Base-by-base conservation (phyloP, 495 filamentous ascomycete genomes). In the Massariosphaeria phaeospora region DNA sequence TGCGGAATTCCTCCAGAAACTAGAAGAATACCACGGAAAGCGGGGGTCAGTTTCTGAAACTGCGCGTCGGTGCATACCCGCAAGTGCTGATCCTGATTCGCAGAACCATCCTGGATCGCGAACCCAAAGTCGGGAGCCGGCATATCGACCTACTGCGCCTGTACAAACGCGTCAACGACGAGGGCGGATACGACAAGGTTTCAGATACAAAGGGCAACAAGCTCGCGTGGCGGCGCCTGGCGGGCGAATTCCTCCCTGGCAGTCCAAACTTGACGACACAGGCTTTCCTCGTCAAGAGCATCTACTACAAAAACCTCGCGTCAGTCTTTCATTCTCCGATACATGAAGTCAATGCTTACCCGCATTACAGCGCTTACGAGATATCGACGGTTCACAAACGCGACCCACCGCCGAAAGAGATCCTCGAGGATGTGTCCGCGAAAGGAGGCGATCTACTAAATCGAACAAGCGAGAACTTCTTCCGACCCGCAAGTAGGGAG, bases 221-320 rank as follows among this genome's bases (percentile, higher is more conserved):
- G 72, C 75, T 89, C 26, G 83, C 82, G 47, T 93, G 88, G 88
- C 76, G 86, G 43, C 78, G 78, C 55, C 74, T 93, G 33, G 84
- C 83, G 7, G 72, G 78, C 12, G 80, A 84, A 38, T 79, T 91
- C 52, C 77, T 81, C 25, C 67, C 79, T 13, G 78, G 77, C 35
- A 75, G 75, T 23, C 76, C 78, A 48, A 85, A 85, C 53, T 75
- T 82, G 13, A 81, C 86, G 17, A 83, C 86, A 0, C 76, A 84
- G 49, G 86, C 85, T 2, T 91, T 89, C 67, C 75, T 79, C 20
- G 67, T 91, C 41, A 93, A 93, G 71, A 85, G 83, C 21, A 78
- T 82, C 40, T 93, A 89, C 70, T 91, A 91, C 74, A 85, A 85
- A 60, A 83, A 90, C 58, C 78, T 93, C 27, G 84, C 84, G 77